Conservation (phyloP, 2,329 filamentous ascomycete genomes). For the Venturia pyrina region DNA sequence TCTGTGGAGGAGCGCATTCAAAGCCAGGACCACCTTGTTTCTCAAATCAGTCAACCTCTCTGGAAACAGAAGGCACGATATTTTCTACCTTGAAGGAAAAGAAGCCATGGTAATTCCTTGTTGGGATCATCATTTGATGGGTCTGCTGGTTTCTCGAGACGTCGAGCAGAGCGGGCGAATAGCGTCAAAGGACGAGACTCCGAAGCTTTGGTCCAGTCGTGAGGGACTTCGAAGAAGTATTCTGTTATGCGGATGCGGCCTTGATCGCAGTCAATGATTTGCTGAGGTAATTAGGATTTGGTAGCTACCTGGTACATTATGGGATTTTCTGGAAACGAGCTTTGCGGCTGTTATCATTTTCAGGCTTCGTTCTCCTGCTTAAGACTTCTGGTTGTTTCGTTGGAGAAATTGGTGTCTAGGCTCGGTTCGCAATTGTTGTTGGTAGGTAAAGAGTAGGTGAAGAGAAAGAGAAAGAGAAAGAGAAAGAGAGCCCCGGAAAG, state of each 20-base stretch:
- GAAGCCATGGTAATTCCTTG: slow-evolving; percentile 46
- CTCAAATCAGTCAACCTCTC: not conserved
- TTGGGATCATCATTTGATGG: slow-evolving; percentile 33
- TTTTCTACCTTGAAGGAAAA: slow-evolving; percentile 49
- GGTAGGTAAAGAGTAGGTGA: not conserved
- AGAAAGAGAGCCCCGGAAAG: not conserved
- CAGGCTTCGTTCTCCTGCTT: not conserved
- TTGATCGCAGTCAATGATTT: slow-evolving; percentile 23
- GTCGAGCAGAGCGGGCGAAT: slow-evolving; percentile 66
- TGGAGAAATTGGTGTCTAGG: not conserved
- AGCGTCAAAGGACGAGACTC: slow-evolving; percentile 53
- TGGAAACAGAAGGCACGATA: not conserved
- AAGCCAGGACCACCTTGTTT: slow-evolving; percentile 73
- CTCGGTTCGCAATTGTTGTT: not conserved
- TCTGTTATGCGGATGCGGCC: slow-evolving; percentile 70
- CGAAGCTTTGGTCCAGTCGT: slow-evolving; percentile 59
- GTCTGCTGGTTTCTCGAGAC: slow-evolving; percentile 33
- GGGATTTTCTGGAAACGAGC: slow-evolving; percentile 3
- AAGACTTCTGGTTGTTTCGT: not conserved
- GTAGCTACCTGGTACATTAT: slow-evolving; percentile 10
- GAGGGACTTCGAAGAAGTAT: slow-evolving; percentile 76
- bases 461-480: too few species aligned
- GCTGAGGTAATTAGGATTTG: not conserved
- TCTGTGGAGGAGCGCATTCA: slow-evolving; percentile 64
- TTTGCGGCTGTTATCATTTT: slow-evolving; percentile 11